Evolutionary conservation across 2,329 filamentous ascomycete genomes (phyloP).

Genomic region (Trichoderma atroviride): DNA sequence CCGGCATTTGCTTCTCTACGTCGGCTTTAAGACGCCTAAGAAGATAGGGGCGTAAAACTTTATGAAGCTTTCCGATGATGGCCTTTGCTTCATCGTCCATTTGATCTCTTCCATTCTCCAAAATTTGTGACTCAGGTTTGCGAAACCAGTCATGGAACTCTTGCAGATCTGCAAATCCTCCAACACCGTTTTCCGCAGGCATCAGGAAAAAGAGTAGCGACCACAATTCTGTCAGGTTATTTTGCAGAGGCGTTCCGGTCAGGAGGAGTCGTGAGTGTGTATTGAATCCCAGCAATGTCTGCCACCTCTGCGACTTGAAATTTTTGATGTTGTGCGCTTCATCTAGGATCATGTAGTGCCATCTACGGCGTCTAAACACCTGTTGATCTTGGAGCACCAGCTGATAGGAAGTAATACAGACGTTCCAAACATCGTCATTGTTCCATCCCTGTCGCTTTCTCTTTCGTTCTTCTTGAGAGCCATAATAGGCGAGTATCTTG

Average conservation of each 20-base stretch:
- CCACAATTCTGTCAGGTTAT: slow-evolving; percentile 96
- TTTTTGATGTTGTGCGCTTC: slow-evolving; percentile 99
- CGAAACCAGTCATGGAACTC: slow-evolving; percentile 97
- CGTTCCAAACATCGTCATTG: slow-evolving; percentile 92
- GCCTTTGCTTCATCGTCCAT: slow-evolving; percentile 92
- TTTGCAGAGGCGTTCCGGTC: slow-evolving; percentile 94
- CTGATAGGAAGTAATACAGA: slow-evolving; percentile 97
- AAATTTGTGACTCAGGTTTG: slow-evolving; percentile 91
- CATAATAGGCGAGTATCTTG: slow-evolving; percentile 97
- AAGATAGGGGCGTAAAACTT: slow-evolving; percentile 88
- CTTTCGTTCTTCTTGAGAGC: slow-evolving; percentile 87
- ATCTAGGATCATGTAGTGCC: slow-evolving; percentile 98
- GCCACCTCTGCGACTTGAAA: slow-evolving; percentile 97
- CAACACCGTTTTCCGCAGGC: slow-evolving; percentile 83
- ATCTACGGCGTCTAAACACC: slow-evolving; percentile 86
- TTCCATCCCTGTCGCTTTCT: slow-evolving; percentile 92
- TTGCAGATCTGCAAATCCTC: slow-evolving; percentile 90
- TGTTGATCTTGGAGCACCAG: slow-evolving; percentile 92
- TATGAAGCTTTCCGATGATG: slow-evolving; percentile 91
- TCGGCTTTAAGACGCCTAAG: slow-evolving; percentile 90
- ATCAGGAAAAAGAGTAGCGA: slow-evolving; percentile 95
- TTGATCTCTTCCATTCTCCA: slow-evolving; percentile 90
- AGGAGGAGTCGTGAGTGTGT: slow-evolving; percentile 84
- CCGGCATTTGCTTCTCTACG: slow-evolving; percentile 98
- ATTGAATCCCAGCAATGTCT: slow-evolving; percentile 90